phyloP scores from a whole-genome alignment of 139 green algal genomes.

The Closterium sp. region DNA sequence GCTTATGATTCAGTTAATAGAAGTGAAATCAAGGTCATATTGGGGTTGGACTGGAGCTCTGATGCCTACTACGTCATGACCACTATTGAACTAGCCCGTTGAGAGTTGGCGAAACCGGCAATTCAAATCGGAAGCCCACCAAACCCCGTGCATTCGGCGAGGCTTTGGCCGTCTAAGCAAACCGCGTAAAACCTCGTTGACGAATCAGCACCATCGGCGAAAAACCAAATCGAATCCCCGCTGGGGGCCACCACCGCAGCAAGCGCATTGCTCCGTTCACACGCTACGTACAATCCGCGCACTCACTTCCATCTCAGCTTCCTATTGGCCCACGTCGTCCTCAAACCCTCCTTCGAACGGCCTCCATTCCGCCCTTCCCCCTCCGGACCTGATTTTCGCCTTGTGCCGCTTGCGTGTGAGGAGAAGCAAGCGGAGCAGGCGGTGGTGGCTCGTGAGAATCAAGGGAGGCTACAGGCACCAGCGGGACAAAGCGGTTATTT shows the following conservation, averaged over 20 bases:
- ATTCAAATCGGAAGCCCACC: background rate
- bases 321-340: background rate
- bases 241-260: too few relatives aligned
- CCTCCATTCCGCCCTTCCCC: background rate
- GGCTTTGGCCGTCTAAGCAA: background rate
- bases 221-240: background rate
- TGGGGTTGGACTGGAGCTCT: too few relatives aligned
- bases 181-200: background rate
- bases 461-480: too few relatives aligned
- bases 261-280: background rate
- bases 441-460: background rate
- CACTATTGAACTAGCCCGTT: background rate
- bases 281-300: background rate
- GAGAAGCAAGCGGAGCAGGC: background rate
- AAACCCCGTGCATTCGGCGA: background rate
- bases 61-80: background rate
- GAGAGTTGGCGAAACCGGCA: background rate
- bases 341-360: background rate
- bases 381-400: background rate
- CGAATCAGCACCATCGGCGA: background rate
- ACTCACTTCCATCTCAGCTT: background rate
- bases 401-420: background rate
- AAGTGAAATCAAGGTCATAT: too few relatives aligned
- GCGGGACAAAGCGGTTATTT: too few relatives aligned
- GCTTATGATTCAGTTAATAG: background rate